Evolutionary conservation across 2,329 filamentous ascomycete genomes (phyloP).

Genomic region (Fonsecaea pedrosoi): DNA sequence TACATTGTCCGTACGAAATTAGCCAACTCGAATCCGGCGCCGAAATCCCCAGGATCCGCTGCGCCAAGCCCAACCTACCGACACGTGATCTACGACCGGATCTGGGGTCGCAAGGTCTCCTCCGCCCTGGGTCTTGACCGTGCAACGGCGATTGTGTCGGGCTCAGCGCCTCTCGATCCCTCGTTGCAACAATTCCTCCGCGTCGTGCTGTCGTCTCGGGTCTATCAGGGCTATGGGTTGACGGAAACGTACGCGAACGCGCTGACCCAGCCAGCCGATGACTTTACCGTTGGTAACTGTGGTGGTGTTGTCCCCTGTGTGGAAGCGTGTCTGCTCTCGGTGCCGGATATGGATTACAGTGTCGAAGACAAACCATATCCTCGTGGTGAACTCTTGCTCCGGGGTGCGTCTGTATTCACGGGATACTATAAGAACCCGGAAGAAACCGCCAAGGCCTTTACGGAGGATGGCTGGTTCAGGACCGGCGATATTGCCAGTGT

Average conservation of each 20-base stretch:
- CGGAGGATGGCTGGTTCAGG: constrained; percentile 93
- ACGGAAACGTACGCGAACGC: constrained; percentile 89
- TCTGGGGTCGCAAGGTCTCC: constrained; percentile 89
- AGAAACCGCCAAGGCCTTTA: constrained; percentile 82
- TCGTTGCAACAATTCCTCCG: constrained; percentile 87
- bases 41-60: constrained; percentile 55
- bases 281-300: constrained; percentile 81
- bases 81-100: constrained; percentile 63
- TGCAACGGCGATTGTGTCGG: constrained; percentile 76
- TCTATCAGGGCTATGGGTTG: constrained; percentile 88
- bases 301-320: constrained; percentile 71
- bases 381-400: constrained; percentile 85
- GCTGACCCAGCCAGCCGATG: constrained; percentile 71
- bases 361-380: constrained; percentile 86
- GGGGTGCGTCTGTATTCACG: constrained; percentile 78
- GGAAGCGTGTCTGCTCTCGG: constrained; percentile 82
- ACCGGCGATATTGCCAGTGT: constrained; percentile 90
- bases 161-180: constrained; percentile 89
- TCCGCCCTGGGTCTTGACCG: constrained; percentile 82
- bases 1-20: constrained; percentile 81
- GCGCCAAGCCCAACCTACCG: constrained; percentile 72
- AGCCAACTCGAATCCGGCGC: constrained; percentile 57
- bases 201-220: constrained; percentile 77
- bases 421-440: constrained; percentile 91
- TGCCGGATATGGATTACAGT: constrained; percentile 93